phyloP scores from a whole-genome alignment of 495 filamentous ascomycete genomes.

The Hyaloscypha finlandica region DNA sequence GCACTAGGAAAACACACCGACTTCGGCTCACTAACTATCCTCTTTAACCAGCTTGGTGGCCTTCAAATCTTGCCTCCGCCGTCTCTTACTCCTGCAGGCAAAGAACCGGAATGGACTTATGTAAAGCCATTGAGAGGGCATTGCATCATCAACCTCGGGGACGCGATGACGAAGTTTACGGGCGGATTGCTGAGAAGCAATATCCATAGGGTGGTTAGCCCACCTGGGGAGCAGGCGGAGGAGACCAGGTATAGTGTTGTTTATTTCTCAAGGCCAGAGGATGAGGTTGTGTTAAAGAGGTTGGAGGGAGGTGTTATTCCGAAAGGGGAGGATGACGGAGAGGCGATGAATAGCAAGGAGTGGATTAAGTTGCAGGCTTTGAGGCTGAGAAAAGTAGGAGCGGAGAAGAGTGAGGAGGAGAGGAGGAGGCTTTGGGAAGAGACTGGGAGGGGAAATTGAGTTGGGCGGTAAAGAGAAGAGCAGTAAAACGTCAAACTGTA shows the following conservation, averaged over 20 bases:
- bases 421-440: constrained; percentile 27
- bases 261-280: constrained; percentile 62
- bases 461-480: too few species aligned
- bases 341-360: constrained; percentile 28
- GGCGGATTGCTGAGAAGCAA: constrained; percentile 61
- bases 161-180: constrained; percentile 65
- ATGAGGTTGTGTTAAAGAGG: constrained; percentile 52
- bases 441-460: constrained; percentile 23
- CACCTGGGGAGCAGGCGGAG: constrained; percentile 55
- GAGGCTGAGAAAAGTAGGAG: constrained; percentile 18
- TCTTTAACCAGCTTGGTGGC: constrained; percentile 85
- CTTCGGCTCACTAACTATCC: constrained; percentile 81
- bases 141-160: constrained; percentile 65
- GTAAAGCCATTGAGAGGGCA: constrained; percentile 59
- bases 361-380: constrained; percentile 32
- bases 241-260: constrained; percentile 59
- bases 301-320: constrained; percentile 37
- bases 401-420: constrained; percentile 17
- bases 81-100: constrained; percentile 42
- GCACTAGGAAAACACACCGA: constrained; percentile 77
- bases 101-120: constrained; percentile 56
- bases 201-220: constrained; percentile 62
- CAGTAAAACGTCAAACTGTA: too few species aligned
- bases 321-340: constrained; percentile 33
- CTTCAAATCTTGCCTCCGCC: constrained; percentile 72